These are phyloP conservation scores for Colletotrichum tropicicola DNA, from an alignment of 2,329 filamentous ascomycete species.

Conservation along the genomic window DNA sequence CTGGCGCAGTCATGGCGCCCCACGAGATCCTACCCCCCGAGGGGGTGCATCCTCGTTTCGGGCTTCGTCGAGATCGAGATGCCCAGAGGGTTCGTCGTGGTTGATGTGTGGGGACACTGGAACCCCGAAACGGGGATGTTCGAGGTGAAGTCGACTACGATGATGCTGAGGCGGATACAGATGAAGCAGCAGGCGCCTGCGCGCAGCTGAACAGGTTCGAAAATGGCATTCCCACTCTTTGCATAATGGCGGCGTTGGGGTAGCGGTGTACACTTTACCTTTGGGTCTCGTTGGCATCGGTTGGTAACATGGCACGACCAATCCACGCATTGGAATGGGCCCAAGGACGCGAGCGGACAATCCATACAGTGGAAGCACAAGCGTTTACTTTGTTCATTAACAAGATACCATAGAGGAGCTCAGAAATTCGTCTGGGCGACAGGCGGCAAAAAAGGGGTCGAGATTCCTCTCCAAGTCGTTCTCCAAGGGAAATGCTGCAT, in stretches of 20 bases:
- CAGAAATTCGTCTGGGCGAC: too few relatives aligned
- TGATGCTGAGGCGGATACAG: constrained; percentile 28
- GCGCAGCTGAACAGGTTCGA: not conserved
- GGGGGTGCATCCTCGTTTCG: constrained; percentile 61
- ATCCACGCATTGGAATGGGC: not conserved
- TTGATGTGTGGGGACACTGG: constrained; percentile 64
- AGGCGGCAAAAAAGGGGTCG: not conserved
- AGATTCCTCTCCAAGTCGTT: not conserved
- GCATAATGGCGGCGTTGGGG: constrained; percentile 26
- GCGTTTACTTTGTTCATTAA: constrained; percentile 21
- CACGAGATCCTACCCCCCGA: constrained; percentile 51
- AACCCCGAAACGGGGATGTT: constrained; percentile 62
- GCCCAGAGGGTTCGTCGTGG: constrained; percentile 53
- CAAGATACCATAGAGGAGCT: constrained; percentile 26
- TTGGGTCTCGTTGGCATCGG: constrained; percentile 12
- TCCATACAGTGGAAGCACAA: constrained; percentile 13
- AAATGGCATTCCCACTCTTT: not conserved
- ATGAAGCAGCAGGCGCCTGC: constrained; percentile 31
- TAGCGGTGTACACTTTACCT: constrained; percentile 11
- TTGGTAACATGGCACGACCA: not conserved
- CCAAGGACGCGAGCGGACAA: not conserved
- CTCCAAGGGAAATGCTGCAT: not conserved
- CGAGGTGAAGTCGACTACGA: constrained; percentile 30
- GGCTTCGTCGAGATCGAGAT: constrained; percentile 64
- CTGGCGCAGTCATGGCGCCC: constrained; percentile 54